These are phyloP conservation scores for Sarocladiaceae sp. DNA, from an alignment of 2,329 filamentous ascomycete genomes.

Conservation along the genomic window DNA sequence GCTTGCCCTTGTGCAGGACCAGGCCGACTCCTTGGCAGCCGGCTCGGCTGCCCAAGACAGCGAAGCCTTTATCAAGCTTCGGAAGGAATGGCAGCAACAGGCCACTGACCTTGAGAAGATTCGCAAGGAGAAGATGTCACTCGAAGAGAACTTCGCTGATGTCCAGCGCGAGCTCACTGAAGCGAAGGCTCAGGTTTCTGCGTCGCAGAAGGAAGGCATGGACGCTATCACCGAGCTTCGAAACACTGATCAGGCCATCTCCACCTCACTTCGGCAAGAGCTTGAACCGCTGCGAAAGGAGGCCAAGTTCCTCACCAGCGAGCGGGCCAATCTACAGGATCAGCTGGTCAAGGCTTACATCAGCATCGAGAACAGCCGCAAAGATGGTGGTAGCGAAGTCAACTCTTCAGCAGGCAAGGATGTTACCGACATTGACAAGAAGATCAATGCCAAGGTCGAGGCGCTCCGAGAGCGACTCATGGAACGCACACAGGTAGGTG, in stretches of 20 bases:
- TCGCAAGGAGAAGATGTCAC: conserved; percentile 33
- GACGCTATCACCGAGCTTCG: conserved; percentile 53
- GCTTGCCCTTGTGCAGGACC: conserved; percentile 49
- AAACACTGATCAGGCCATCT: conserved; percentile 51
- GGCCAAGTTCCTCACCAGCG: conserved; percentile 39
- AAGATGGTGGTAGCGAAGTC: conserved; percentile 42
- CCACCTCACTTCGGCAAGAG: conserved; percentile 51
- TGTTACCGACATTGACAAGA: conserved; percentile 29
- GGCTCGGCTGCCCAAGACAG: conserved; percentile 47
- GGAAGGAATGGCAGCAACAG: conserved; percentile 38
- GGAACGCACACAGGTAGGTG: conserved; percentile 54
- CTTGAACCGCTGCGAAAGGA: conserved; percentile 49
- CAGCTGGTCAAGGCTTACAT: conserved; percentile 55
- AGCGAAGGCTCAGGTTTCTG: conserved; percentile 46
- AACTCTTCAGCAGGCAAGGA: conserved; percentile 31
- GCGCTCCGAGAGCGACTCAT: conserved; percentile 50
- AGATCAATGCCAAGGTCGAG: conserved; percentile 47
- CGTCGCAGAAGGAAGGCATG: conserved; percentile 46
- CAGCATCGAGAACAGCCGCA: conserved; percentile 53
- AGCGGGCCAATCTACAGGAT: conserved; percentile 51
- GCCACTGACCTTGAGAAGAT: conserved; percentile 41
- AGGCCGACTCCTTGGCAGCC: conserved; percentile 48
- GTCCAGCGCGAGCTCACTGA: conserved; percentile 49
- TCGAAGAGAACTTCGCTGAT: conserved; percentile 45
- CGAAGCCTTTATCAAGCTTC: conserved; percentile 45